Conservation (phyloP, 345 rosid species). For the Pseudoturritis turrita region DNA sequence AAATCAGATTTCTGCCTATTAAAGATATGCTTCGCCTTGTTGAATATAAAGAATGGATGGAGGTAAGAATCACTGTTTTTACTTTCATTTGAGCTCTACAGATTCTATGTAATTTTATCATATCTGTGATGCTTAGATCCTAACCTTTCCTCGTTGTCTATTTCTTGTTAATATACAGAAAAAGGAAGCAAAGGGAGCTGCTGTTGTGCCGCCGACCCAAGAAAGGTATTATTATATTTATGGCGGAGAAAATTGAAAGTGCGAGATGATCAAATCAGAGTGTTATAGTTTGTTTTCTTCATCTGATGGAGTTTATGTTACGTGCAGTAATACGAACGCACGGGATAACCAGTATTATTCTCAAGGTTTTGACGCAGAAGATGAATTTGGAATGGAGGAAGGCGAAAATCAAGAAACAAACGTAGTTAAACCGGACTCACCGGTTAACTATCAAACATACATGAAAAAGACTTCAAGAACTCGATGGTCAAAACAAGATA, state of each 20-base stretch:
- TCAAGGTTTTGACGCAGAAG: constrained; percentile 33
- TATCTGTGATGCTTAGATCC: background rate
- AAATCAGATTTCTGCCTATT: constrained; percentile 51
- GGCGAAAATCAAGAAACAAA: constrained; percentile 11
- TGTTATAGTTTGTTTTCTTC: background rate
- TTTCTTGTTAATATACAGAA: constrained; percentile 35
- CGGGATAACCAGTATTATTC: constrained; percentile 34
- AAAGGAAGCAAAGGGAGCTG: constrained; percentile 51
- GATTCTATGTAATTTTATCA: background rate
- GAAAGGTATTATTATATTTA: constrained; percentile 40
- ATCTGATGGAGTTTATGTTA: constrained; percentile 2
- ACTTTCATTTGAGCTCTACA: background rate
- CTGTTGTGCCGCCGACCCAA: constrained; percentile 24
- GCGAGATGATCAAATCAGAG: background rate
- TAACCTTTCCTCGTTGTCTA: background rate
- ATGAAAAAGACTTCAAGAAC: constrained; percentile 56
- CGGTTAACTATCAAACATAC: constrained; percentile 61
- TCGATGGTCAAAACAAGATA: constrained; percentile 84
- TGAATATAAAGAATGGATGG: constrained; percentile 56
- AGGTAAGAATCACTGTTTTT: constrained; percentile 35
- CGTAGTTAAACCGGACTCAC: constrained; percentile 21
- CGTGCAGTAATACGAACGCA: constrained; percentile 38
- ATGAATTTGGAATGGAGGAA: constrained; percentile 31
- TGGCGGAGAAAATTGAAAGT: background rate
- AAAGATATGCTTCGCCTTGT: constrained; percentile 70